phyloP scores from a whole-genome alignment of 2,329 filamentous ascomycete genomes.

The Fusarium sp. region DNA sequence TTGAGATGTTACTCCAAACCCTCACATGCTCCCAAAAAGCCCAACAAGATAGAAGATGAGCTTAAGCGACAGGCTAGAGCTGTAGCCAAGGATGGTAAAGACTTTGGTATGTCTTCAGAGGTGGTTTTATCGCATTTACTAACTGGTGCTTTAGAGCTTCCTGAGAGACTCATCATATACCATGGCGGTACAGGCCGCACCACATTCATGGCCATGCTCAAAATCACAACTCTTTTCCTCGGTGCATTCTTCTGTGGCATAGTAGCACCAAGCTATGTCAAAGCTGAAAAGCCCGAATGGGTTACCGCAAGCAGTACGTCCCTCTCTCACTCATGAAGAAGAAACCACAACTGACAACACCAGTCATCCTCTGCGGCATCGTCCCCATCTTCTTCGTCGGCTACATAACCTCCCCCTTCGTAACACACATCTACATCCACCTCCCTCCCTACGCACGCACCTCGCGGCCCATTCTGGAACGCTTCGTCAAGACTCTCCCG shows the following conservation, averaged over 20 bases:
- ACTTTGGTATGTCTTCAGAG: constrained; percentile 28
- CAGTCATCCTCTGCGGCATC: constrained; percentile 70
- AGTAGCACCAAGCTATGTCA: constrained; percentile 69
- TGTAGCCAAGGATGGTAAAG: constrained; percentile 37
- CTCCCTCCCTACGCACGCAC: constrained; percentile 74
- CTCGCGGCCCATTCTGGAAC: constrained; percentile 66
- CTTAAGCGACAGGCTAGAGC: constrained; percentile 46
- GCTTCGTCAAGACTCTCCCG: constrained; percentile 62
- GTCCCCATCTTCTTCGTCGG: constrained; percentile 73
- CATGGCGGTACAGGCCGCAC: constrained; percentile 76
- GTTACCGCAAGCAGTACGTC: constrained; percentile 55
- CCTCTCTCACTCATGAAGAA: neutral
- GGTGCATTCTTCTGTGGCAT: constrained; percentile 74
- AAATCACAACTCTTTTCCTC: constrained; percentile 76
- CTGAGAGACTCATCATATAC: constrained; percentile 75
- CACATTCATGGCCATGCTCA: constrained; percentile 75
- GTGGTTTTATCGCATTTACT: too few species aligned
- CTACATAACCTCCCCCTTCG: constrained; percentile 75
- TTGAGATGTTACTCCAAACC: constrained; percentile 45
- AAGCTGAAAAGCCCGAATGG: constrained; percentile 53
- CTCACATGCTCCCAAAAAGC: constrained; percentile 14
- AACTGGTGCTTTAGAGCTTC: constrained; percentile 56
- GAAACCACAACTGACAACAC: constrained; percentile 3
- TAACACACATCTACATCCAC: constrained; percentile 76
- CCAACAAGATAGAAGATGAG: constrained; percentile 42